Base-by-base conservation (phyloP, 2,329 filamentous ascomycete genomes). In the Ophiostoma australiae region DNA sequence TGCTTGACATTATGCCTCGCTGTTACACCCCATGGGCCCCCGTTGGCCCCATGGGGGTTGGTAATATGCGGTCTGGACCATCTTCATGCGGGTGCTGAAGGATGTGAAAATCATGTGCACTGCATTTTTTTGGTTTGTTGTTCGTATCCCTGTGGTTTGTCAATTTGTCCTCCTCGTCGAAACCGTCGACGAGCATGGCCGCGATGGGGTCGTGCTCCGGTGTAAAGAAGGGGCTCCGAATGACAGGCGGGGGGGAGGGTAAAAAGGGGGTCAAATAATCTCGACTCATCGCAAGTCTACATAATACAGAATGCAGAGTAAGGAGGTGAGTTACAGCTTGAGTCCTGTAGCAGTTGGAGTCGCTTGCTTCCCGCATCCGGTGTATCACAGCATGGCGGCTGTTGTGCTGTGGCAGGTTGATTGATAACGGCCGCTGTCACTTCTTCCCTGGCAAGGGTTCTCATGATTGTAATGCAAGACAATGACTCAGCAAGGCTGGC, bases 21-120 rank as follows among this genome's bases (percentile, higher is more conserved):
- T 48, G 44, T 20, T 48, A 48, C 44, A n/a, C 44, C 44, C 44
- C 44, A 48, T 48, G 20, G 20, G 44, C 44, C 20, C 44, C 44
- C 15, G 20, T 48, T 4, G 90, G 55, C 94, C 86, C 89, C 86
- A 89, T 89, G 71, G 87, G 87, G 70, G 84, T 83, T 68, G 87
- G 85, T 68, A 81, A 82, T 76, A 89, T 82, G 71, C 87, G 85
- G 79, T 89, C 73, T 81, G 80, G 35, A 89, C 79, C 55, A 81
- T 82, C 70, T 87, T 75, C 72, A 80, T 81, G 70, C 87, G 84
- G 75, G 87, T 85, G 71, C 78, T 81, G 73, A 89, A 79, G 13
- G 87, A 87, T 72, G 80, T 82, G 80, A 87, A 87, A 70, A 88
- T 79, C 7, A 84, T 87, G 52, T 86, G 85, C 31, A 39, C 52